These are phyloP conservation scores for Mortierella sp. DNA, from an alignment of 371 early-diverging fungal genomes.

Conservation along the genomic window DNA sequence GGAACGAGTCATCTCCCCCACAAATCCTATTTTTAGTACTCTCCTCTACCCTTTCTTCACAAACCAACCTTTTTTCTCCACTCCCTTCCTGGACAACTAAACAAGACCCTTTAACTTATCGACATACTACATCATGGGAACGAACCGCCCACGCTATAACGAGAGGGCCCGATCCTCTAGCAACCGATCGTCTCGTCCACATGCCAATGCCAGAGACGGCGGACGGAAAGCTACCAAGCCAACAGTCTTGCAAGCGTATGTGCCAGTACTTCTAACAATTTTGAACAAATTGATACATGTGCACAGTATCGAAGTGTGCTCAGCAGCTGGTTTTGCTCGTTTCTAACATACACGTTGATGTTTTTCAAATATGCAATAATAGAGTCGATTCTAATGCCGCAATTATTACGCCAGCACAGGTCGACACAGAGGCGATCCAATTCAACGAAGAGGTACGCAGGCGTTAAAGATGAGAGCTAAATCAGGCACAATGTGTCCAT, in stretches of 20 bases:
- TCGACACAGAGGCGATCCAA: constrained; percentile 25
- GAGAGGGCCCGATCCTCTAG: constrained; percentile 68
- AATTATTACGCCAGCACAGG: constrained; percentile 59
- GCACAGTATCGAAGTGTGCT: background rate
- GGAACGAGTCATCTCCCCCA: background rate
- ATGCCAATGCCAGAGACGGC: constrained; percentile 68
- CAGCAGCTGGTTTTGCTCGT: background rate
- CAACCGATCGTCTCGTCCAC: constrained; percentile 61
- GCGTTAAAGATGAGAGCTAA: background rate
- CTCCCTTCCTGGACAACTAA: background rate
- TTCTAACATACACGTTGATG: background rate
- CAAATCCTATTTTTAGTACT: background rate
- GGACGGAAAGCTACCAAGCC: constrained; percentile 57
- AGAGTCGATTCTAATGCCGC: constrained; percentile 60
- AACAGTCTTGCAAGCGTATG: constrained; percentile 29
- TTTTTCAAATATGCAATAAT: background rate
- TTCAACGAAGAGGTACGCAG: constrained; percentile 38
- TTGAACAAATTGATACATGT: background rate
- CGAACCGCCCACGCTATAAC: constrained; percentile 72
- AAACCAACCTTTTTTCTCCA: background rate
- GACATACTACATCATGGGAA: constrained; percentile 63
- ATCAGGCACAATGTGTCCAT: background rate
- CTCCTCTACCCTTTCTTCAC: background rate
- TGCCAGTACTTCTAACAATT: background rate
- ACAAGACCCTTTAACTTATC: background rate